Evolutionary conservation across 495 filamentous ascomycete genomes (phyloP).

Genomic region (Aspergillus conjunctus): DNA sequence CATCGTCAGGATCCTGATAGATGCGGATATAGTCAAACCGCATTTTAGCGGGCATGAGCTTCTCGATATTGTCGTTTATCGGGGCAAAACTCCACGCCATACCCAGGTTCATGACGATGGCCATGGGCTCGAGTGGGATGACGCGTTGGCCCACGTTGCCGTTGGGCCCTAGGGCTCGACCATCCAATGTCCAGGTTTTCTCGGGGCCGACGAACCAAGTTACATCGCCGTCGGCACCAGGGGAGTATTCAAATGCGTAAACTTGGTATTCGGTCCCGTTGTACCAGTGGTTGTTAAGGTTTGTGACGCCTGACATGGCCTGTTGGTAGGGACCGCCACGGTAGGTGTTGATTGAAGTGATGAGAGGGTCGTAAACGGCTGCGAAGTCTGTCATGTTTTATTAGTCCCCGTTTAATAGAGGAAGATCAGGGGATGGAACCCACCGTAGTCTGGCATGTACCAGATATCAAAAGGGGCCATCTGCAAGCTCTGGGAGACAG

Average conservation of each 20-base stretch:
- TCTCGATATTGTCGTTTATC: conserved; percentile 56
- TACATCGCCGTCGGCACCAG: conserved; percentile 61
- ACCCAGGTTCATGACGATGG: conserved; percentile 70
- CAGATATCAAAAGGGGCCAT: conserved; percentile 76
- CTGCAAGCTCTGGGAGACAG: conserved; percentile 72
- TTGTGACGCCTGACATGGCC: conserved; percentile 70
- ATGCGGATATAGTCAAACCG: conserved; percentile 75
- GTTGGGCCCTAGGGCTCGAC: conserved; percentile 65
- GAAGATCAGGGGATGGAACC: conserved; percentile 9
- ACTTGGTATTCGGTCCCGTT: conserved; percentile 70
- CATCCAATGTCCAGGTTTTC: conserved; percentile 68
- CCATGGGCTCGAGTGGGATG: conserved; percentile 71
- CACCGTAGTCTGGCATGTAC: conserved; percentile 72
- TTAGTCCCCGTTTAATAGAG: background rate
- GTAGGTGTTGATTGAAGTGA: conserved; percentile 67
- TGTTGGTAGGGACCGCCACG: conserved; percentile 71
- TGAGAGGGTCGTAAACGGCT: conserved; percentile 59
- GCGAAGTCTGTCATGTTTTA: conserved; percentile 48
- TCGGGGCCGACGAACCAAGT: conserved; percentile 70
- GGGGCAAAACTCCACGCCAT: conserved; percentile 70
- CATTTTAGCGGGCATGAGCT: conserved; percentile 69
- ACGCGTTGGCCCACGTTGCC: conserved; percentile 72
- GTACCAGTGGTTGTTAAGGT: conserved; percentile 78
- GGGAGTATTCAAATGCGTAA: conserved; percentile 73
- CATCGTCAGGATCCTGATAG: conserved; percentile 64